Evolutionary conservation across 495 filamentous ascomycete species (phyloP).

Genomic region (Oleoguttula mirabilis): DNA sequence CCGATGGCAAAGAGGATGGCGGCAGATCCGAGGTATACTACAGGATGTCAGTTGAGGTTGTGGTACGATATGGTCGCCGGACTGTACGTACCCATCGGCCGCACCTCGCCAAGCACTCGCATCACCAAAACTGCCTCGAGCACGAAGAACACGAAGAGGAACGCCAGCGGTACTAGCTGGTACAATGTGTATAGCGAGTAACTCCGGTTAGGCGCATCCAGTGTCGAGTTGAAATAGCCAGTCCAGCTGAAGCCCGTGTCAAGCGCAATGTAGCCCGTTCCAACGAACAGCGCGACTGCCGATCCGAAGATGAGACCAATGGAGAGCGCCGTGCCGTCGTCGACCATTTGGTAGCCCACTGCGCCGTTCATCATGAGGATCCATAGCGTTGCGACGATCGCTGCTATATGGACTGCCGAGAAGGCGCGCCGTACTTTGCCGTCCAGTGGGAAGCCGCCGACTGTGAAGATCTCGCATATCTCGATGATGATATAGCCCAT

Average conservation of each 20-base stretch:
- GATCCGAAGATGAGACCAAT: slow-evolving; percentile 63
- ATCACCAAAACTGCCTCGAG: slow-evolving; percentile 75
- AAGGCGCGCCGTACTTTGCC: slow-evolving; percentile 64
- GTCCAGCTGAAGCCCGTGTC: slow-evolving; percentile 89
- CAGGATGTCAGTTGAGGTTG: slow-evolving; percentile 20
- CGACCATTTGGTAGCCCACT: slow-evolving; percentile 84
- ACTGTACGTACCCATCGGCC: slow-evolving; percentile 64
- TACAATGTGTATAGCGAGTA: slow-evolving; percentile 90
- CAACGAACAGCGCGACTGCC: slow-evolving; percentile 61
- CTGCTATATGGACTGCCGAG: slow-evolving; percentile 80
- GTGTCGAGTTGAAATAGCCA: slow-evolving; percentile 46
- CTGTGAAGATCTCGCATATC: slow-evolving; percentile 92
- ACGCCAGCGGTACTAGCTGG: slow-evolving; percentile 80
- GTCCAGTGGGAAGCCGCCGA: slow-evolving; percentile 73
- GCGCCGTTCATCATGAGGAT: slow-evolving; percentile 83
- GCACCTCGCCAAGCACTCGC: slow-evolving; percentile 67
- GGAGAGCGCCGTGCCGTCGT: slow-evolving; percentile 82
- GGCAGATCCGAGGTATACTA: slow-evolving; percentile 64
- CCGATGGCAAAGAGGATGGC: slow-evolving; percentile 76
- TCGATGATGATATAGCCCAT: slow-evolving; percentile 75
- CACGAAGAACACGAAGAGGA: slow-evolving; percentile 69
- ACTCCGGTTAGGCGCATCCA: slow-evolving; percentile 43
- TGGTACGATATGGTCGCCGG: not conserved
- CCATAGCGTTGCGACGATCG: slow-evolving; percentile 81
- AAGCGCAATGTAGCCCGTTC: slow-evolving; percentile 88